These are phyloP conservation scores for Cutaneotrichosporon cavernicola DNA, from an alignment of 1,284 basidiomycete species.

Conservation along the genomic window DNA sequence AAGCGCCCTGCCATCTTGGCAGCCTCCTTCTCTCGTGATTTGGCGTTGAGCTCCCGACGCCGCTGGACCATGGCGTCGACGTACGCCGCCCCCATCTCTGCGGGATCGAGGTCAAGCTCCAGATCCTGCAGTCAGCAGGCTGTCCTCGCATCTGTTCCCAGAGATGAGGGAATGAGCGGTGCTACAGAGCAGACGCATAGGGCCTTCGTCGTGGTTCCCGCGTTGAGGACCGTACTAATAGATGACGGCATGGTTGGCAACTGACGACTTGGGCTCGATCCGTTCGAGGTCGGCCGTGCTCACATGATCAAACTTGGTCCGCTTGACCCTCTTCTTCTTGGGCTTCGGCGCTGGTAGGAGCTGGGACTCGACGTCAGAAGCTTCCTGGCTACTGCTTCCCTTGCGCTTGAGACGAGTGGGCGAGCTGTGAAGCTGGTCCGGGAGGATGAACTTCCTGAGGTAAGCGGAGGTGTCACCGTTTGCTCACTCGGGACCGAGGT, in stretches of 20 bases:
- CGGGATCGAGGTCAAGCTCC: slow-evolving; percentile 19
- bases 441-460: background rate
- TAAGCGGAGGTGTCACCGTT: background rate
- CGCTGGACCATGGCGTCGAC: slow-evolving; percentile 25
- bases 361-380: slow-evolving; percentile 1
- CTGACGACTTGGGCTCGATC: background rate
- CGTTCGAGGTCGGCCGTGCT: background rate
- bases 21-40: slow-evolving; percentile 19
- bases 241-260: too few relatives aligned
- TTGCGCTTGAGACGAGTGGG: background rate
- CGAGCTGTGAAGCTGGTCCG: background rate
- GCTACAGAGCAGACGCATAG: too few relatives aligned
- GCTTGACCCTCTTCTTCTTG: background rate
- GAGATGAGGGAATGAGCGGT: too few relatives aligned
- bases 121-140: slow-evolving; percentile 2
- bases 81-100: slow-evolving; percentile 21
- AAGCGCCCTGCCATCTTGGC: slow-evolving; percentile 21
- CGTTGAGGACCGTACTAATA: too few relatives aligned
- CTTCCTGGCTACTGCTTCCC: background rate
- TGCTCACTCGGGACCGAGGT: background rate
- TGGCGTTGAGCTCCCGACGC: slow-evolving; percentile 13
- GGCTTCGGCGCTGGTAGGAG: background rate
- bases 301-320: background rate
- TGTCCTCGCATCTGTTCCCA: too few relatives aligned
- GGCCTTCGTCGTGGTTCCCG: too few relatives aligned